Percentiles rank a stretch among this genome's conserved stretches.
Evolutionary conservation across 345 rosid genomes (phyloP).

Genomic region (Toxicodendron radicans): DNA sequence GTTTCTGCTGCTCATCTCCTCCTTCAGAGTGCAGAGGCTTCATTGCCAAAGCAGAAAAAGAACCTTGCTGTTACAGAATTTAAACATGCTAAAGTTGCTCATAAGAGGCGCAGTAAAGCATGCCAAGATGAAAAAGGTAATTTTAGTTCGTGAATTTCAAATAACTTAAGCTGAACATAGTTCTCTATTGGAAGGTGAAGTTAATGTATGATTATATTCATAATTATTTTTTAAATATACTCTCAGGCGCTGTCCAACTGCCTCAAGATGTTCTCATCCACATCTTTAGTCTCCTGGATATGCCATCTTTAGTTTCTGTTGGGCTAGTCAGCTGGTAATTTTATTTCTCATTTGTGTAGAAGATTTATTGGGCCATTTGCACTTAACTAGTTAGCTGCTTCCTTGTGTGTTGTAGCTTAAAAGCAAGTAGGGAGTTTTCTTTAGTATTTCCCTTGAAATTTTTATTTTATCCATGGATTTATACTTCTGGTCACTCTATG

Average conservation of each 20-base stretch:
- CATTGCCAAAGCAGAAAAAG: slow-evolving; percentile 84
- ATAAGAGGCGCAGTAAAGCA: slow-evolving; percentile 55
- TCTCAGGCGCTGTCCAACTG: slow-evolving; percentile 55
- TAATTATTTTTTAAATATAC: neutral
- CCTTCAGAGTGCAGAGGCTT: slow-evolving; percentile 62
- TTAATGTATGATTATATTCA: neutral
- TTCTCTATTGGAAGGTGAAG: neutral
- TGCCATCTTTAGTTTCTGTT: slow-evolving; percentile 54
- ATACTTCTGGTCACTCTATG: slow-evolving; percentile 20
- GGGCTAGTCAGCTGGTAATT: slow-evolving; percentile 67
- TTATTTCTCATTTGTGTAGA: slow-evolving; percentile 1
- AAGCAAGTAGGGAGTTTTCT: neutral
- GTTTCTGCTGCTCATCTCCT: slow-evolving; percentile 71
- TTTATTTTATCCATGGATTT: slow-evolving; percentile 3
- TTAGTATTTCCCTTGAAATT: neutral
- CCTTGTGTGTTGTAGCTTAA: neutral
- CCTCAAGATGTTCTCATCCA: slow-evolving; percentile 69
- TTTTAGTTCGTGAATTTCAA: neutral
- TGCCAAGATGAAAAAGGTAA: slow-evolving; percentile 44
- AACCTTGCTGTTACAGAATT: slow-evolving; percentile 61
- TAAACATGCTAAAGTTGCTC: slow-evolving; percentile 76
- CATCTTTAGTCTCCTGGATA: slow-evolving; percentile 68
- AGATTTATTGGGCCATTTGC: neutral
- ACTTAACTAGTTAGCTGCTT: neutral
- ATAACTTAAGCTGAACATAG: neutral